Evolutionary conservation across 768 basidiomycete species (phyloP), one percentile per base, ranked within the genome.

Genomic region (Termitomyces sp.): DNA sequence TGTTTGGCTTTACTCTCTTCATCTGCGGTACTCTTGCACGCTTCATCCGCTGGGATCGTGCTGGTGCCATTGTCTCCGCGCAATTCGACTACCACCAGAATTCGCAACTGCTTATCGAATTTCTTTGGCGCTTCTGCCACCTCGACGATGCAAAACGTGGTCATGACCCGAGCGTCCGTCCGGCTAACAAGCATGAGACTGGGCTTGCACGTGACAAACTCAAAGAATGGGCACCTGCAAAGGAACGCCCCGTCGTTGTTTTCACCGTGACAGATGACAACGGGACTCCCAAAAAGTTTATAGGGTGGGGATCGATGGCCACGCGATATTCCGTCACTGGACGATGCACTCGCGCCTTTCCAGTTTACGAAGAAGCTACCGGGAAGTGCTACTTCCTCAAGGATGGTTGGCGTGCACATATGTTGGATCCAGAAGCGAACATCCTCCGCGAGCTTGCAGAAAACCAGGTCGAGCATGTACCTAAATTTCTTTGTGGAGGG

Each of bases 401-500:
- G 49, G 71, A 72, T 37, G 59, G 43, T 7, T 72, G 69, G 71
- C 54, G 68, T 2, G 33, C 49, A 3, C 16, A 53, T 18, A 34
- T n/a, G 2, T 27, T 59, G 22, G 57, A 44, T 10, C 40, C 53
- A 8, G 71, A 71, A 48, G 55, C 58, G 2, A 57, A 61, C 13
- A 63, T 62, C 9, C 63, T 70, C n/a, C n/a, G 44, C 14, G 14
- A 39, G 2, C 56, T 69, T 4, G 33, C 57, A 22, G 24, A 47
- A 0, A 20, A 18, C 10, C 33, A 46, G 2, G 63, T 72, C 30
- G 37, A 51, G 14, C 27, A 68, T 32, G 60, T 76, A 20, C 69
- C 73, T 0, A 51, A 46, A 32, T 51, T 72, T 26, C 43, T 67
- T 4, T 66, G 63, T 32, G 75, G 70, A 0, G 69, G 65, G 27